These are phyloP conservation scores for Candida ovalis DNA, from an alignment of 805 yeast species.

Conservation along the genomic window DNA sequence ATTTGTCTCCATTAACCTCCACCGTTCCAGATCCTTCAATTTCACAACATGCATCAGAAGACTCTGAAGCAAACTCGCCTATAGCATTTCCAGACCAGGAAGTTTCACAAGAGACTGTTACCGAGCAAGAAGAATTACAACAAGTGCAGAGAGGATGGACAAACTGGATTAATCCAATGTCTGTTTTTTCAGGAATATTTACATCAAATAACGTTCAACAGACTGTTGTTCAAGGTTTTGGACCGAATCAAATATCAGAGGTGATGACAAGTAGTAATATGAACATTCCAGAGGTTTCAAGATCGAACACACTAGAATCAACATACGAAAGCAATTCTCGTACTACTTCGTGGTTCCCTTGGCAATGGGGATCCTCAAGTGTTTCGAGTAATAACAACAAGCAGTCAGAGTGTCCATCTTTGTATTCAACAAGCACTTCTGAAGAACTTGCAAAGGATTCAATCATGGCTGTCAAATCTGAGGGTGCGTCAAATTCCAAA, in stretches of 20 bases:
- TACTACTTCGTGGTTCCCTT: slow-evolving; percentile 15
- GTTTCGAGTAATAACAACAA: neutral
- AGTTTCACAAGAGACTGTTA: neutral
- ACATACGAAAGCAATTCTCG: neutral
- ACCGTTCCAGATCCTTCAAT: neutral
- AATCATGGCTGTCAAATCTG: slow-evolving; percentile 18
- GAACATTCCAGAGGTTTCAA: neutral
- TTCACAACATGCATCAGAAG: neutral
- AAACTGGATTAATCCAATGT: neutral
- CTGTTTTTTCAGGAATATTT: neutral
- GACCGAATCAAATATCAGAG: slow-evolving; percentile 11
- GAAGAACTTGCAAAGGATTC: slow-evolving; percentile 25
- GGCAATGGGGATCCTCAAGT: slow-evolving; percentile 14
- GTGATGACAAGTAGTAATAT: slow-evolving; percentile 5
- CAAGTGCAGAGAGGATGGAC: neutral
- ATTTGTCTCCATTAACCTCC: slow-evolving; percentile 1
- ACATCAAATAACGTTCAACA: neutral
- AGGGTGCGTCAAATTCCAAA: slow-evolving; percentile 15
- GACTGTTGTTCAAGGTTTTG: neutral
- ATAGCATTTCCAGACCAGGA: neutral
- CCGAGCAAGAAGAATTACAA: neutral
- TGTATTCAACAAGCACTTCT: slow-evolving; percentile 15
- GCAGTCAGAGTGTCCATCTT: slow-evolving; percentile 7
- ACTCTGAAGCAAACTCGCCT: neutral
- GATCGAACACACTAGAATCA: slow-evolving; percentile 1